Base-by-base conservation (phyloP, 2,329 filamentous ascomycete genomes). In the Tetracladium maxilliforme region DNA sequence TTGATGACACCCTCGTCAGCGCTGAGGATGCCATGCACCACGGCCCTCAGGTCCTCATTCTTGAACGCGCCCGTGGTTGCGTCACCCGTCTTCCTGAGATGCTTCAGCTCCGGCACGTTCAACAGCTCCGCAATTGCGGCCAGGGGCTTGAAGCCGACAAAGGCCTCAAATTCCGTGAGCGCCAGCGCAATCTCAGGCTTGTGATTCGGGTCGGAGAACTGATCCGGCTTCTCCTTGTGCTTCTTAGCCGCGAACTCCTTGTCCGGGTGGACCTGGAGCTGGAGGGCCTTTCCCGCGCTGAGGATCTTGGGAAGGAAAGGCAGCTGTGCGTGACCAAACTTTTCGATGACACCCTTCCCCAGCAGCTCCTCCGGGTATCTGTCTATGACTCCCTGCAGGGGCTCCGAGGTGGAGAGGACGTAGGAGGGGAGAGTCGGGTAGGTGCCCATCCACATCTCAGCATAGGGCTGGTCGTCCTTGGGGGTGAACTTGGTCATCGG, bases 151-250 rank as follows among this genome's bases (percentile, higher is more conserved):
- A 73, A 84, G 6, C 78, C 78, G 7, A 70, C 73, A 37, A 86
- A 84, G 0, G 77, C 70, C 44, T 84, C 77, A 38, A 86, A 84
- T 13, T 70, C 64, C 9, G 64, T 60, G 2, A 84, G 50, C 0
- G 78, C 77, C 2, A 86, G 54, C 1, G 78, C 77, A 26, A 86
- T 84, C 42, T 86, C 78, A 2, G 79, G 78, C 49, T 84, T 84
- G 55, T 84, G 77, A 44, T 84, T 84, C 4, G 64, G 52, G 35
- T 86, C 77, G 2, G 65, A 67, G 44, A 78, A 84, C 29, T 69
- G 63, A 3, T 67, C 48, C 0, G 77, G 75, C 27, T 81, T 59
- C 34, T 68, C 45, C 27, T 61, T 43, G 48, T 83, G 74, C 3
- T 83, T 58, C 37, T 70, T 59, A 7, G 59, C 49, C 1, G 78